These are phyloP conservation scores for Strigomonas oncopelti DNA, from an alignment of 208 protist species.

Conservation along the genomic window DNA sequence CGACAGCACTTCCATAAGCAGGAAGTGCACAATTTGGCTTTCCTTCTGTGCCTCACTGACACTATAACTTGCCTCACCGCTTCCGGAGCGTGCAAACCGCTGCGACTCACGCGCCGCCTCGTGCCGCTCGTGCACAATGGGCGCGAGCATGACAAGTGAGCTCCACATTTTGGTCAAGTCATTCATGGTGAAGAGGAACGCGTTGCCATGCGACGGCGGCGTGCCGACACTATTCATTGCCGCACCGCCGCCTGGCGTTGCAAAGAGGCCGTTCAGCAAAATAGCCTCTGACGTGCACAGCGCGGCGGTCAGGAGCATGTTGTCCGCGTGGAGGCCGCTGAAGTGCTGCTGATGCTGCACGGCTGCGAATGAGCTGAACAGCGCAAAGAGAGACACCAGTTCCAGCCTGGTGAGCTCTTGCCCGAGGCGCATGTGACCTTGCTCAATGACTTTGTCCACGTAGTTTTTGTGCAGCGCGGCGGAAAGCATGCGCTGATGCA, in stretches of 20 bases:
- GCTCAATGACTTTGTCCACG: conserved; percentile 12
- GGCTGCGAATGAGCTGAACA: background rate
- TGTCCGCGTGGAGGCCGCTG: conserved; percentile 13
- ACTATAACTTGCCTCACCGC: background rate
- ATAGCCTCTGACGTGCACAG: conserved; percentile 2
- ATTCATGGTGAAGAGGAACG: conserved; percentile 15
- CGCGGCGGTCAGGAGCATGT: background rate
- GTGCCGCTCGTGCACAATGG: conserved; percentile 26
- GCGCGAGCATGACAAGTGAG: conserved; percentile 36
- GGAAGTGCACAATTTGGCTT: conserved; percentile 19
- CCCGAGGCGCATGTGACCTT: background rate
- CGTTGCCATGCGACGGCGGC: background rate
- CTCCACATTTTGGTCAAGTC: conserved; percentile 43
- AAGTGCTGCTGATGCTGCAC: conserved; percentile 22
- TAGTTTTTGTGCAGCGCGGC: conserved; percentile 54
- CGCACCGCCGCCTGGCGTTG: no score
- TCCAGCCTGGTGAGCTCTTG: background rate
- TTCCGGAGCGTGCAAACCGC: background rate
- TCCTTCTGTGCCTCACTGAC: conserved; percentile 11
- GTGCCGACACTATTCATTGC: background rate
- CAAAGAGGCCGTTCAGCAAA: background rate
- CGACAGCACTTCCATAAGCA: conserved; percentile 20
- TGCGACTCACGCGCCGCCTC: conserved; percentile 13
- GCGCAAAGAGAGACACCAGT: conserved; percentile 1
- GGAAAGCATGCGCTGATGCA: conserved; percentile 70